Conservation (phyloP, 2,329 filamentous ascomycete genomes). For the Achaetomium macrosporum region DNA sequence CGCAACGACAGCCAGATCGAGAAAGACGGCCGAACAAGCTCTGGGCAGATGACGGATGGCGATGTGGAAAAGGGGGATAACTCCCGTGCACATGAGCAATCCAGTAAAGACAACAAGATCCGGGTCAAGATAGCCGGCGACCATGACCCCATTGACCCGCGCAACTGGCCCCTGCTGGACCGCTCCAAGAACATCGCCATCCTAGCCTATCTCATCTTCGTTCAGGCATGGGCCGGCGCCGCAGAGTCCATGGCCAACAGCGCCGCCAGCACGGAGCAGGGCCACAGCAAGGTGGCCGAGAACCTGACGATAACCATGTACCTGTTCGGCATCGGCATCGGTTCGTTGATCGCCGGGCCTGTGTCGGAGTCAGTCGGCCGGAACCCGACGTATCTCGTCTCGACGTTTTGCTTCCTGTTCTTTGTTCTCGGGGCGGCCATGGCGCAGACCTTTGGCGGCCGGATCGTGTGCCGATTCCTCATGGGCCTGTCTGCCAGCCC, state of each 20-base stretch:
- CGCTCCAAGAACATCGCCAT: constrained; percentile 32
- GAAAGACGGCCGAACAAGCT: background rate
- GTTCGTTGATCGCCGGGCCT: constrained; percentile 43
- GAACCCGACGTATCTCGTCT: constrained; percentile 43
- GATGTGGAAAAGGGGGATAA: background rate
- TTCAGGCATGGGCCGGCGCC: constrained; percentile 42
- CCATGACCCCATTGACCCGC: constrained; percentile 33
- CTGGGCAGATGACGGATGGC: background rate
- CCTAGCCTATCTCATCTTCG: constrained; percentile 37
- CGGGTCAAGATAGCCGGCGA: constrained; percentile 2
- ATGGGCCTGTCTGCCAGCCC: constrained; percentile 39
- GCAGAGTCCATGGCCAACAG: constrained; percentile 43
- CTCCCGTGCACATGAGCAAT: background rate
- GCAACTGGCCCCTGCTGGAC: constrained; percentile 35
- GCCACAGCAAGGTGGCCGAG: constrained; percentile 39
- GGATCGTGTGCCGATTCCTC: constrained; percentile 44
- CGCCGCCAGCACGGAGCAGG: constrained; percentile 35
- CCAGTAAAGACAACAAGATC: background rate
- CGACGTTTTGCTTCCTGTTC: constrained; percentile 41
- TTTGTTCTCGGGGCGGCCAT: constrained; percentile 44
- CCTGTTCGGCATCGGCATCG: constrained; percentile 43
- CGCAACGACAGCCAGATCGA: background rate
- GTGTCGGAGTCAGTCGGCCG: constrained; percentile 43
- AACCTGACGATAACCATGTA: constrained; percentile 41
- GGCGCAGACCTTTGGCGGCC: constrained; percentile 40